A percentile compares a stretch with the other conserved stretches of the same genome.
Evolutionary conservation across 75 land plant genomes (phyloP).

Genomic region (Chamaecyparis obtusa): DNA sequence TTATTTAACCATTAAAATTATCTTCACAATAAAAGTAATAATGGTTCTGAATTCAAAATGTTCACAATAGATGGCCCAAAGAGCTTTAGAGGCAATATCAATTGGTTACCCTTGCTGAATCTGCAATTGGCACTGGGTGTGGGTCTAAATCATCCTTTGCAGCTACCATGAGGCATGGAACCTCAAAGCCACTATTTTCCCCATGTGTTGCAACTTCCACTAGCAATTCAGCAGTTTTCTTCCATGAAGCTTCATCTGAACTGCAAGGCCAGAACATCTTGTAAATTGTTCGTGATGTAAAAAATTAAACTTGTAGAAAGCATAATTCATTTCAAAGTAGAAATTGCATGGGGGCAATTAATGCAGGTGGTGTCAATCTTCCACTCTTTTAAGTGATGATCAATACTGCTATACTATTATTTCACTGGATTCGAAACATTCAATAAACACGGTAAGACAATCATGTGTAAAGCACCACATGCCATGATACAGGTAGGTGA

Average conservation of each 20-base stretch:
- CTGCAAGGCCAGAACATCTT: slow-evolving; percentile 24
- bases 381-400: too few relatives aligned
- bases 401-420: too few relatives aligned
- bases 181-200: slow-evolving; percentile 81
- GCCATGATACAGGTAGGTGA: too few relatives aligned
- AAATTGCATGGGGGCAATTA: neutral
- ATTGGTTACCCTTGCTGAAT: slow-evolving; percentile 80
- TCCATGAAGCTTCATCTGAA: slow-evolving; percentile 85
- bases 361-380: too few relatives aligned
- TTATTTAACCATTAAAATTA: neutral
- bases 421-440: too few relatives aligned
- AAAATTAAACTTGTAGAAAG: neutral
- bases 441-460: too few relatives aligned
- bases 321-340: neutral
- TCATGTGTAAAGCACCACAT: too few relatives aligned
- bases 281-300: neutral
- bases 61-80: neutral
- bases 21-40: neutral
- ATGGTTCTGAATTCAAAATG: neutral
- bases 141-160: slow-evolving; percentile 95
- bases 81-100: neutral
- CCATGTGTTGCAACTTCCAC: slow-evolving; percentile 86
- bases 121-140: slow-evolving; percentile 59
- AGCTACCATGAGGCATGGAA: slow-evolving; percentile 92
- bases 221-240: slow-evolving; percentile 62